Conservation (phyloP, 208 protist genomes). For the Wallacemonas sp. region DNA sequence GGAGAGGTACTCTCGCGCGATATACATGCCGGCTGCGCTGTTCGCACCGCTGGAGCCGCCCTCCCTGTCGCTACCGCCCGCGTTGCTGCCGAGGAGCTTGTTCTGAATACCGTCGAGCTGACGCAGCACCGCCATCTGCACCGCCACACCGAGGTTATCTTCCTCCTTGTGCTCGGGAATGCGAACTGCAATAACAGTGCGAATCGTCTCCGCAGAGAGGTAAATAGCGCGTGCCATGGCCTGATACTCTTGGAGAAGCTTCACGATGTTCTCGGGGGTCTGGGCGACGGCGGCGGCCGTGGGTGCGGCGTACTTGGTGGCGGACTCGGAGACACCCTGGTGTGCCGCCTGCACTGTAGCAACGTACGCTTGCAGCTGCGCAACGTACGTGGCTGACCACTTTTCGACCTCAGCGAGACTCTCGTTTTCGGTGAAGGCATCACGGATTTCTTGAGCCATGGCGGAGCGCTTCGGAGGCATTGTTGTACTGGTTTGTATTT, state of each 20-base stretch:
- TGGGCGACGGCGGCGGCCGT: slow-evolving; percentile 19
- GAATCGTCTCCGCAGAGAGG: slow-evolving; percentile 47
- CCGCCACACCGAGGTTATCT: slow-evolving; percentile 84
- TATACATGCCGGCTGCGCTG: slow-evolving; percentile 36
- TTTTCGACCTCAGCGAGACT: slow-evolving; percentile 44
- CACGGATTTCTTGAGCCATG: slow-evolving; percentile 58
- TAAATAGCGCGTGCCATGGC: slow-evolving; percentile 39
- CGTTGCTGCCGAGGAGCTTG: slow-evolving; percentile 25
- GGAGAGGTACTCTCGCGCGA: slow-evolving; percentile 51
- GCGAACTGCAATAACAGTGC: slow-evolving; percentile 68
- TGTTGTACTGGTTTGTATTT: neutral
- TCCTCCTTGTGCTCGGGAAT: slow-evolving; percentile 85
- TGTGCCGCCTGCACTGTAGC: slow-evolving; percentile 23
- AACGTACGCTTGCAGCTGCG: slow-evolving; percentile 27
- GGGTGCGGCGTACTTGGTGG: slow-evolving; percentile 21
- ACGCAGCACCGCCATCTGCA: slow-evolving; percentile 71
- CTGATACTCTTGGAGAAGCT: slow-evolving; percentile 54
- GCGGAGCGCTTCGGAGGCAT: slow-evolving; percentile 67
- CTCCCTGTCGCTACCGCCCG: slow-evolving; percentile 44
- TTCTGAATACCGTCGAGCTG: slow-evolving; percentile 61
- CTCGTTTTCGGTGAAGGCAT: slow-evolving; percentile 54
- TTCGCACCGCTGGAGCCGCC: slow-evolving; percentile 16
- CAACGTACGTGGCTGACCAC: slow-evolving; percentile 44
- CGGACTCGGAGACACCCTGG: slow-evolving; percentile 12
- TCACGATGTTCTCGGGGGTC: slow-evolving; percentile 26